These are phyloP conservation scores for Protostelium mycophagum DNA, from an alignment of 78 protist genomes.

Conservation along the genomic window DNA sequence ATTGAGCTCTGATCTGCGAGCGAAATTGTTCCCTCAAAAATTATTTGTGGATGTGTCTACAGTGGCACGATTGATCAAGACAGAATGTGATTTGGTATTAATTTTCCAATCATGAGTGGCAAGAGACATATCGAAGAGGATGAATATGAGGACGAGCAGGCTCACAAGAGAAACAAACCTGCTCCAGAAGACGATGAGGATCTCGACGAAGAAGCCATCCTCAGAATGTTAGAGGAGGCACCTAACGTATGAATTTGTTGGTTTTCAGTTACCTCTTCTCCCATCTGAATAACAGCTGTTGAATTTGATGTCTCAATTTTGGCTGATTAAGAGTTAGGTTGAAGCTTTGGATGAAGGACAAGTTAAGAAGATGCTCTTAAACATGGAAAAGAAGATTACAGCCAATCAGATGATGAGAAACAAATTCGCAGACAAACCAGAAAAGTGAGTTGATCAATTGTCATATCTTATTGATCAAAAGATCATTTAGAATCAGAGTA, in stretches of 20 bases:
- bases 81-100: no score
- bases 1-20: no score
- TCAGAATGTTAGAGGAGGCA: not conserved
- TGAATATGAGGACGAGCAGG: not conserved
- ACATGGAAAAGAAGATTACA: conserved; percentile 45
- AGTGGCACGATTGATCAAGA: no score
- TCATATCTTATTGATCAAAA: not conserved
- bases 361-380: conserved; percentile 46
- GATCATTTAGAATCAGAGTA: no score
- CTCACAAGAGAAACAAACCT: not conserved
- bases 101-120: no score
- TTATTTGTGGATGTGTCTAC: no score
- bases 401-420: conserved; percentile 23
- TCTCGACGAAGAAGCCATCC: not conserved
- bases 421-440: conserved; percentile 30
- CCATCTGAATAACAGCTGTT: no score
- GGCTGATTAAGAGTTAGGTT: conserved; percentile 16
- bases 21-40: no score
- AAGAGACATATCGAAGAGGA: not conserved
- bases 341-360: conserved; percentile 46
- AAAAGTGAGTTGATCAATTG: conserved; percentile 16
- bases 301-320: no score
- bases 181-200: not conserved
- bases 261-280: not conserved
- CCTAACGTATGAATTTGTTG: not conserved